Evolutionary conservation across 2,329 filamentous ascomycete species (phyloP), one percentile per base, ranked within the genome.

Genomic region (Paecilomyces formosus): DNA sequence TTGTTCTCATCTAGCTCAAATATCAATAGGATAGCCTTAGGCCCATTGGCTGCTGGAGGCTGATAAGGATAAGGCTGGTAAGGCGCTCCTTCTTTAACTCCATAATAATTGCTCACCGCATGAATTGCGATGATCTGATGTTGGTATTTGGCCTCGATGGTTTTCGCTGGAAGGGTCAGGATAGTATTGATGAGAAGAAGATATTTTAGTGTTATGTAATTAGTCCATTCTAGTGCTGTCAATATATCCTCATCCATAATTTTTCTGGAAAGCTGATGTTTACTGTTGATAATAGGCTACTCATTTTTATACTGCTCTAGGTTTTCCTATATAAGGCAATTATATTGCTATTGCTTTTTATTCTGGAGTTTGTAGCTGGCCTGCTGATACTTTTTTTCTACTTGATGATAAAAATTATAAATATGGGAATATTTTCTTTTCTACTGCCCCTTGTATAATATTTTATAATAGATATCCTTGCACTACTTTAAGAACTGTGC

Each of bases 181-280:
- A 65, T 58, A 39, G 33, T 61, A 45, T 69, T 62, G 45, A 70
- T 65, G 5, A 26, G 5, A 33, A 68, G 49, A 39, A 68, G 58
- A 63, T 67, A 55, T 58, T 69, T 55, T 7, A 57, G 62, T 59
- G 61, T 54, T 53, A 69, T 66, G 28, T 58, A 68, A 39, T 61
- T 55, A 15, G 58, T 66, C 26, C 58, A 52, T 56, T 69, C n/a
- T 9, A 69, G 45, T 9, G 55, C 52, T 2, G 52, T 55, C 51
- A 60, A 56, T 8, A 60, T 50, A 55, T 61, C 50, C 3, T 49
- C 45, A 59, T 60, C 53, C 8, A 65, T 26, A 26, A 26, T 26
- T 5, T 26, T 26, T 26, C 24, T 5, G 2, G 24, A 26, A 5
- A 26, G 24, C 24, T 26, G 24, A 5, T 26, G 5, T 26, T 26